A percentile compares a stretch with the other conserved stretches of the same genome.
phyloP scores from a whole-genome alignment of 768 basidiomycete genomes.

The Rhodotorula graminis region DNA sequence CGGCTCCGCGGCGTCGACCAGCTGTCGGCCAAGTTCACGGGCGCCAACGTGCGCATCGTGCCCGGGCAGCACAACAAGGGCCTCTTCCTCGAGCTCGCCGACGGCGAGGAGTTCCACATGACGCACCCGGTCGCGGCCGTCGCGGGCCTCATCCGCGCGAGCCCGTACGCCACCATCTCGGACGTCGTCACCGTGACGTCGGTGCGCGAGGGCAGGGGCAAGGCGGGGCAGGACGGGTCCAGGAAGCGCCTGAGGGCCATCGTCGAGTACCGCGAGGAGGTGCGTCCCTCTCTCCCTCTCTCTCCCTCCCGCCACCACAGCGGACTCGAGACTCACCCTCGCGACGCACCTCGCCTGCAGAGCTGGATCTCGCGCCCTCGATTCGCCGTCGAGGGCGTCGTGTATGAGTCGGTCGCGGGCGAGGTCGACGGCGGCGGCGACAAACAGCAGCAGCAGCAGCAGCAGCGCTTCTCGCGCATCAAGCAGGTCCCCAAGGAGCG shows the following conservation, averaged over 20 bases:
- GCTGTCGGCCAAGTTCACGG: slow-evolving; percentile 63
- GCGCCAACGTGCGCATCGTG: slow-evolving; percentile 61
- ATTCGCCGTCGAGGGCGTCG: slow-evolving; percentile 64
- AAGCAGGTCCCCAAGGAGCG: slow-evolving; percentile 80
- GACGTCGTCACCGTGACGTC: slow-evolving; percentile 49
- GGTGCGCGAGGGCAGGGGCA: not conserved
- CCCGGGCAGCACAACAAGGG: slow-evolving; percentile 85
- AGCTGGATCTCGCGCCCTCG: slow-evolving; percentile 35
- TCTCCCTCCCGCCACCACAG: too few species aligned
- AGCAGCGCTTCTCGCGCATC: too few species aligned
- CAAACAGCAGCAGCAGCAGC: too few species aligned
- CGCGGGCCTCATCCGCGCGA: slow-evolving; percentile 85
- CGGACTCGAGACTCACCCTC: too few species aligned
- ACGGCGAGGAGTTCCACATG: slow-evolving; percentile 70
- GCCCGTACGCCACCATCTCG: slow-evolving; percentile 80
- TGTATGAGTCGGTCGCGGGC: slow-evolving; percentile 73
- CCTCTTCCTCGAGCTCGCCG: slow-evolving; percentile 71
- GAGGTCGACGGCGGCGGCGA: slow-evolving; percentile 47
- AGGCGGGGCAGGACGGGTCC: too few species aligned
- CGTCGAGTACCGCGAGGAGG: slow-evolving; percentile 95
- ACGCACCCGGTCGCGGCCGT: slow-evolving; percentile 84
- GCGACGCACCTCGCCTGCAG: too few species aligned
- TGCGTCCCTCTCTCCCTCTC: slow-evolving; percentile 45
- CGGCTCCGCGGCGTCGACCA: slow-evolving; percentile 69
- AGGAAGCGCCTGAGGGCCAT: slow-evolving; percentile 23